Base-by-base conservation (phyloP, 2,329 filamentous ascomycete genomes). In the Periconia sp. region DNA sequence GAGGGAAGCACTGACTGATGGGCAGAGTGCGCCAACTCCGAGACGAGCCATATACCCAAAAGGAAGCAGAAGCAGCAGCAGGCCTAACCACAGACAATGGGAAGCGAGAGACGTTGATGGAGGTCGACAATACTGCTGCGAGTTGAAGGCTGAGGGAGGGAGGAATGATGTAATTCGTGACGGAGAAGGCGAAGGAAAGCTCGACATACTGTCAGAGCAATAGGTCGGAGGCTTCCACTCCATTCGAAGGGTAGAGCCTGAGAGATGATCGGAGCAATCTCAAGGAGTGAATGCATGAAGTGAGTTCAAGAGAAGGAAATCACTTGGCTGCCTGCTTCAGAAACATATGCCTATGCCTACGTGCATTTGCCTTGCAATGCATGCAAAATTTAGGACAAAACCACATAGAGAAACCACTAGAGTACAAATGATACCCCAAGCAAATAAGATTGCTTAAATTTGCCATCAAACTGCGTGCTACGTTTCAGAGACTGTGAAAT, bases 1-100 rank as follows among this genome's bases (percentile, higher is more conserved):
- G 16, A 16, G 19, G 29, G 24, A 11, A 8, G 6, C n/a, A 32
- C 53, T 64, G 39, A 65, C 38, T 6, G 4, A 23, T 33, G 3
- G 17, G 29, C 46, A 95, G 92, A 68, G 74, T 95, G 40, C 90
- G 91, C 68, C 81, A 89, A 60, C 75, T 99, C 47, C 83, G 84
- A 52, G 90, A 95, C 63, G 89, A 89, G 59, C 88, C 90, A 8
- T n/a, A 95, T 70, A 86, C 86, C 4, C 90, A 95, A 63, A 88
- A 89, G 63, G 84, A 92, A 57, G 89, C 92, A 22, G 89, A 95
- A 64, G 89, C 88, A 12, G 90, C 87, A 0, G 77, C 86, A 24
- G 89, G 89, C 26, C 73, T 92, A 42, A 77, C 80, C 40, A 85
- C 83, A 22, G 86, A 91, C 65, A 91, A 91, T 68, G 82, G 82